A percentile compares a stretch with the other conserved stretches of the same genome.
These are phyloP conservation scores for Colletotrichum lupini DNA, from an alignment of 2,329 filamentous ascomycete species.

Conservation along the genomic window DNA sequence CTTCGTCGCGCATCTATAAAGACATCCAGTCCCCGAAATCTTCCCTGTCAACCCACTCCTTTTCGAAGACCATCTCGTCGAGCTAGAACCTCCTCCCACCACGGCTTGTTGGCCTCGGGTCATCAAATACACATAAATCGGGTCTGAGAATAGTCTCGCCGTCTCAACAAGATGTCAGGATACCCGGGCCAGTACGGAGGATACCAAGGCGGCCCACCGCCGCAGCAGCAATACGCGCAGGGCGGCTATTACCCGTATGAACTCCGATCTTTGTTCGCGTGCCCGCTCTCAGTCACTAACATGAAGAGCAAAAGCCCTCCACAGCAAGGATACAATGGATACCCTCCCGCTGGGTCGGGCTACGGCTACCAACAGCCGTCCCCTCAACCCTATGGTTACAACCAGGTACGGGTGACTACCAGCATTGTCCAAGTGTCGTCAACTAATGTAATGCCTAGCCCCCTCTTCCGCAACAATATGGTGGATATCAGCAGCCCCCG, in stretches of 20 bases:
- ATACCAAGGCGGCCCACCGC: slow-evolving; percentile 49
- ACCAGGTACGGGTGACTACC: slow-evolving; percentile 47
- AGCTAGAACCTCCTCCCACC: not conserved
- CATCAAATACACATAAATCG: not conserved
- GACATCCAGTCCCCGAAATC: slow-evolving; percentile 3
- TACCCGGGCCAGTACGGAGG: slow-evolving; percentile 66
- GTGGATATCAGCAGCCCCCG: slow-evolving; percentile 48
- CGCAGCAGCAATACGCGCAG: slow-evolving; percentile 49
- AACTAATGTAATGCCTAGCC: slow-evolving; percentile 42
- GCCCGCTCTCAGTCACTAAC: slow-evolving; percentile 40
- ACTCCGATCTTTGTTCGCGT: slow-evolving; percentile 42
- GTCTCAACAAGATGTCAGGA: slow-evolving; percentile 65
- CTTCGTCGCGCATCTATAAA: slow-evolving; percentile 20
- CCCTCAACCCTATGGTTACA: slow-evolving; percentile 59
- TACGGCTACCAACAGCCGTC: slow-evolving; percentile 62
- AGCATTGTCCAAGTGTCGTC: slow-evolving; percentile 8
- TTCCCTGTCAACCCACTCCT: not conserved
- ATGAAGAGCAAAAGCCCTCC: slow-evolving; percentile 44
- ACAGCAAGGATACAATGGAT: slow-evolving; percentile 57
- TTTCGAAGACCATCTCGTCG: not conserved
- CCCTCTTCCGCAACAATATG: slow-evolving; percentile 56
- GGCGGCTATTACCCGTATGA: slow-evolving; percentile 63
- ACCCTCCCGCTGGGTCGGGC: slow-evolving; percentile 54
- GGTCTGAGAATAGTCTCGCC: not conserved
- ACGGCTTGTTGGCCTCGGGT: not conserved